Conservation (phyloP, 2,329 filamentous ascomycete species). For the Aspergillus quadrilineatus region DNA sequence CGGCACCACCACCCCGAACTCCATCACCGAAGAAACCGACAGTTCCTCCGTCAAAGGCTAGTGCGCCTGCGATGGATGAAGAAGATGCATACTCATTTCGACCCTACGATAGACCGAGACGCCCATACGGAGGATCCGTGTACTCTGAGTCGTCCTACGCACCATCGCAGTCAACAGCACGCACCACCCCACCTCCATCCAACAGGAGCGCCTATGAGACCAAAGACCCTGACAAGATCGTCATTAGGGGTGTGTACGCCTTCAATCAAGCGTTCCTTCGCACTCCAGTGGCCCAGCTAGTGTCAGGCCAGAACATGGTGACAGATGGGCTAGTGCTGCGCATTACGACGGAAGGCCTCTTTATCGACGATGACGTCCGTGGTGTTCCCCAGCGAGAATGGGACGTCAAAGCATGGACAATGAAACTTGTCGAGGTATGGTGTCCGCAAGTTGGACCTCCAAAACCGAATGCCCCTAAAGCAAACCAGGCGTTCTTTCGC, state of each 20-base stretch:
- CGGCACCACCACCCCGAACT: constrained; percentile 29
- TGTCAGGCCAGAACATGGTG: constrained; percentile 78
- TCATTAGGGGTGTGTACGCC: constrained; percentile 87
- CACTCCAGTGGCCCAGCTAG: constrained; percentile 85
- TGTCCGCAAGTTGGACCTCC: constrained; percentile 61
- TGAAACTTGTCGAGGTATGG: constrained; percentile 89
- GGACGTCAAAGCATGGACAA: constrained; percentile 97
- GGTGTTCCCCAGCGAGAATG: constrained; percentile 93
- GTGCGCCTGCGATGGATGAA: constrained; percentile 55
- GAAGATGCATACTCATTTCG: constrained; percentile 71
- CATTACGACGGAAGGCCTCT: constrained; percentile 90
- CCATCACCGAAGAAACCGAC: constrained; percentile 43
- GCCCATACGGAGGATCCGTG: constrained; percentile 63
- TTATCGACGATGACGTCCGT: constrained; percentile 94
- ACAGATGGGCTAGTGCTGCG: constrained; percentile 90
- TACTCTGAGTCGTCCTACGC: constrained; percentile 86
- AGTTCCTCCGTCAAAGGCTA: constrained; percentile 26
- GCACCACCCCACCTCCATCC: constrained; percentile 79
- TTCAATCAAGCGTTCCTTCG: constrained; percentile 88
- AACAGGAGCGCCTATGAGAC: constrained; percentile 77
- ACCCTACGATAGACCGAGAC: constrained; percentile 70
- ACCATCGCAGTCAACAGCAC: constrained; percentile 76
- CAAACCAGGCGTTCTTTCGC: constrained; percentile 35
- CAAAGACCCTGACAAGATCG: constrained; percentile 91
- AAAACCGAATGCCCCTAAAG: constrained; percentile 31